Evolutionary conservation across 768 basidiomycete genomes (phyloP).

Genomic region (Leccinum arenicola): DNA sequence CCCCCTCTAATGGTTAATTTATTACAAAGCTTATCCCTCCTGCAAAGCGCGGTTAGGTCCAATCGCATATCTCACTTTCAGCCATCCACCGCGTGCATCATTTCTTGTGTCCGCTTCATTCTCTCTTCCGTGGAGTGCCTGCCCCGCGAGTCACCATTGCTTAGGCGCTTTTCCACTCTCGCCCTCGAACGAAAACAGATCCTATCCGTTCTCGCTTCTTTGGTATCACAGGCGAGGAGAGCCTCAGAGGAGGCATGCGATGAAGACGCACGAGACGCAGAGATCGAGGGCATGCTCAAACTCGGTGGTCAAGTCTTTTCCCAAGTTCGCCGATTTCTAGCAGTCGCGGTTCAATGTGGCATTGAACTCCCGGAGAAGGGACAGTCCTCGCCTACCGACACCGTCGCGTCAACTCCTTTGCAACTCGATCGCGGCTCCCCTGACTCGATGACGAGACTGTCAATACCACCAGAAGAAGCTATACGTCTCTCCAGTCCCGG

Average conservation of each 20-base stretch:
- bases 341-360: conserved; percentile 72
- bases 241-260: conserved; percentile 50
- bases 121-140: conserved; percentile 82
- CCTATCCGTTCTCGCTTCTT: conserved; percentile 71
- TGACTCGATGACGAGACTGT: conserved; percentile 11
- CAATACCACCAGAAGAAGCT: conserved; percentile 8
- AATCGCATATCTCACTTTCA: conserved; percentile 83
- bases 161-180: conserved; percentile 64
- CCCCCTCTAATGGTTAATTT: conserved; percentile 82
- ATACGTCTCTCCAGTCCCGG: conserved; percentile 30
- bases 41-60: conserved; percentile 81
- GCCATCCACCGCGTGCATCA: conserved; percentile 91
- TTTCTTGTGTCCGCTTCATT: conserved; percentile 88
- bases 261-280: conserved; percentile 46
- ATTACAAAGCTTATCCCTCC: conserved; percentile 77
- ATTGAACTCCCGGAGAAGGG: conserved; percentile 58
- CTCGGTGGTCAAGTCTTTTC: conserved; percentile 79
- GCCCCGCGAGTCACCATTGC: conserved; percentile 71
- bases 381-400: conserved; percentile 29
- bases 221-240: conserved; percentile 78
- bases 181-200: conserved; percentile 80
- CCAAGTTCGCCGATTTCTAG: conserved; percentile 76
- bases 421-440: conserved; percentile 16
- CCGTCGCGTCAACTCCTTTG: conserved; percentile 15
- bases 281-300: conserved; percentile 76